Evolutionary conservation across 2,329 filamentous ascomycete species (phyloP).

Genomic region (Venturia oleaginea): DNA sequence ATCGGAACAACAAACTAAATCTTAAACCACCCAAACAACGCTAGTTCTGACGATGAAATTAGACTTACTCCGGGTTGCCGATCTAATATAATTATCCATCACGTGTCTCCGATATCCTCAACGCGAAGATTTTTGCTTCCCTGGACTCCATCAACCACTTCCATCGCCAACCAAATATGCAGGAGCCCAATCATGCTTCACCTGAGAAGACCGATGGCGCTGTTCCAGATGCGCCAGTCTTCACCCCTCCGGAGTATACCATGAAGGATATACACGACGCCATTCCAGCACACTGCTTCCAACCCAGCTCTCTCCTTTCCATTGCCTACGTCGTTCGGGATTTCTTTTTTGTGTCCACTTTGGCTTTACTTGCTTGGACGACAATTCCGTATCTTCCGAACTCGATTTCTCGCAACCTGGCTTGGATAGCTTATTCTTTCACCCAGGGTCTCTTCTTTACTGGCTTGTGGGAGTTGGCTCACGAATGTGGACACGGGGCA

Average conservation of each 20-base stretch:
- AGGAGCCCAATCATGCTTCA: background rate
- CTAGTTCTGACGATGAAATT: background rate
- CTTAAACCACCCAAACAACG: background rate
- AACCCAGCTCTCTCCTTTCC: constrained; percentile 38
- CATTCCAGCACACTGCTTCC: constrained; percentile 54
- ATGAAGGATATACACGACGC: constrained; percentile 23
- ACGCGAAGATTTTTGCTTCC: background rate
- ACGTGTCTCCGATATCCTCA: background rate
- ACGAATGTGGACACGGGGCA: constrained; percentile 62
- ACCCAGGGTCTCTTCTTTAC: constrained; percentile 57
- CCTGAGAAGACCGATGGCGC: background rate
- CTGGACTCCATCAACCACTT: background rate
- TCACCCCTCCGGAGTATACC: background rate
- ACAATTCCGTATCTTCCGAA: constrained; percentile 35
- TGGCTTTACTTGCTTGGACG: constrained; percentile 45
- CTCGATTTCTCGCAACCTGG: constrained; percentile 25
- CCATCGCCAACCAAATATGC: background rate
- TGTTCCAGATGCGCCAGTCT: background rate
- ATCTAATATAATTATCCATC: background rate
- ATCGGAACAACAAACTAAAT: background rate
- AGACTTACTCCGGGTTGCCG: background rate
- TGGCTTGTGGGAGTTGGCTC: constrained; percentile 61
- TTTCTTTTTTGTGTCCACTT: constrained; percentile 40
- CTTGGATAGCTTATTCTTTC: constrained; percentile 53
- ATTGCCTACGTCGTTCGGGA: constrained; percentile 45